phyloP scores from a whole-genome alignment of 2,329 filamentous ascomycete genomes.

The Drechslerella dactyloides region DNA sequence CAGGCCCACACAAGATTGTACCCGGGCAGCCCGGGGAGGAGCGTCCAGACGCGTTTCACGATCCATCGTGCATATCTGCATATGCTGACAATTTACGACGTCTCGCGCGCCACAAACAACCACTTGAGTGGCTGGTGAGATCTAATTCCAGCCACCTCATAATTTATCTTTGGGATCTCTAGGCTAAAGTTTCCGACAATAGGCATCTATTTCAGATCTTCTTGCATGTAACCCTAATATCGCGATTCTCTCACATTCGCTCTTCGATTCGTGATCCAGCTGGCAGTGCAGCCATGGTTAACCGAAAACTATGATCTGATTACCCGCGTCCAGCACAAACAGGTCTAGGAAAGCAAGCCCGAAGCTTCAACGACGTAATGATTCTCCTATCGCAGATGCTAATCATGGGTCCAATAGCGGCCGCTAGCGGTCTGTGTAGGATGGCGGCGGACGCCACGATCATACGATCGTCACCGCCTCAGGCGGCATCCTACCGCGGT shows the following conservation, averaged over 20 bases:
- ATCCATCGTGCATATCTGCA: background rate
- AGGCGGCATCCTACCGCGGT: constrained; percentile 5
- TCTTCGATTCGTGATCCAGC: constrained; percentile 24
- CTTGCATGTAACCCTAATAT: background rate
- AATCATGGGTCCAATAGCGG: constrained; percentile 46
- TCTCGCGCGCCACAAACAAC: constrained; percentile 23
- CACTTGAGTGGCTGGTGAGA: constrained; percentile 8
- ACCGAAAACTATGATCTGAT: constrained; percentile 14
- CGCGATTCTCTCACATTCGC: constrained; percentile 34
- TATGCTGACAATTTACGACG: background rate
- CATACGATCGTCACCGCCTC: background rate
- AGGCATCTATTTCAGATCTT: background rate
- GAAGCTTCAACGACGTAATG: constrained; percentile 23
- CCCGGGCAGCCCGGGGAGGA: constrained; percentile 32
- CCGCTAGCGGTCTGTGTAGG: background rate
- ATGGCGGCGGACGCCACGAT: constrained; percentile 9
- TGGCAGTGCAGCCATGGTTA: constrained; percentile 19
- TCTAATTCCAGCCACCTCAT: constrained; percentile 9
- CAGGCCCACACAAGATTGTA: constrained; percentile 17
- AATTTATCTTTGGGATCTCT: constrained; percentile 18
- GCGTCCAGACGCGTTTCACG: constrained; percentile 13
- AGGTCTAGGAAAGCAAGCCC: constrained; percentile 28
- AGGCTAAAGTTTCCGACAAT: constrained; percentile 25
- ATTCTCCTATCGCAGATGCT: constrained; percentile 16
- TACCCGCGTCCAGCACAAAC: constrained; percentile 10